A percentile compares a stretch with the other conserved stretches of the same genome.
These are phyloP conservation scores for thale cress (Arabidopsis thaliana) DNA, from an alignment of 345 rosid genomes.

Conservation along the genomic window TAIR10.1 NC_003075.7:10464001-10464500, in stretches of 20 bases:
- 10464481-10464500: slow-evolving; percentile 13
- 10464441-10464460: slow-evolving; percentile 31
- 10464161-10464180: slow-evolving; percentile 30
- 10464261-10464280: background rate
- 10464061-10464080: slow-evolving; percentile 5
- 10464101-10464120: background rate
- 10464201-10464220: slow-evolving; percentile 42
- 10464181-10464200: slow-evolving; percentile 41
- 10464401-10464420: background rate
- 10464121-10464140: background rate
- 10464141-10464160: slow-evolving; percentile 3
- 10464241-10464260: too few species aligned
- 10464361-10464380: slow-evolving; percentile 1
- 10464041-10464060: slow-evolving; percentile 21
- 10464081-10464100: slow-evolving; percentile 39
- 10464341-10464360: slow-evolving; percentile 24
- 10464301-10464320: slow-evolving; percentile 37
- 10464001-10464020: slow-evolving; percentile 1
- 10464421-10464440: background rate
- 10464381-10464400: slow-evolving; percentile 9
- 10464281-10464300: slow-evolving; percentile 3
- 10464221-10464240: background rate
- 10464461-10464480: slow-evolving; percentile 31
- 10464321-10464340: slow-evolving; percentile 29
- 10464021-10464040: background rate